Evolutionary conservation across 768 basidiomycete species (phyloP).

Genomic region (Collybia sordida): DNA sequence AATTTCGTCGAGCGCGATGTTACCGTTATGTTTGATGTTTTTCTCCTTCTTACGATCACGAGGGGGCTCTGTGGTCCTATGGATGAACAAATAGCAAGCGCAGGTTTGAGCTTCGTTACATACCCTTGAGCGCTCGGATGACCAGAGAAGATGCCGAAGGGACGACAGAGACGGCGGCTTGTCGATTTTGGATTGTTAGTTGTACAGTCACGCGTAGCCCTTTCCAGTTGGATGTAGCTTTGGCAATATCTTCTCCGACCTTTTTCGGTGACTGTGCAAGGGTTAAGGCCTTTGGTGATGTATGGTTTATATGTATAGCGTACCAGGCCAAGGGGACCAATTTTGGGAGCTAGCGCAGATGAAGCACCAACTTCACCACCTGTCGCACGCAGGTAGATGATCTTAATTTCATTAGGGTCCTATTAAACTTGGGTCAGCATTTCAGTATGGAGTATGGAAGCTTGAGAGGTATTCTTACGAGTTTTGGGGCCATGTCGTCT

Average conservation of each 20-base stretch:
- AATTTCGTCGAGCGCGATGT: constrained; percentile 92
- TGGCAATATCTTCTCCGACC: constrained; percentile 99
- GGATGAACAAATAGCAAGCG: background rate
- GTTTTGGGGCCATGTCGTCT: constrained; percentile 72
- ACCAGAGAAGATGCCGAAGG: constrained; percentile 97
- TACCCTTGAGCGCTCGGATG: constrained; percentile 97
- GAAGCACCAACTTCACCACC: constrained; percentile 99
- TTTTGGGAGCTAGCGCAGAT: constrained; percentile 98
- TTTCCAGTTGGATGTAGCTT: constrained; percentile 98
- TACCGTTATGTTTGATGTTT: constrained; percentile 98
- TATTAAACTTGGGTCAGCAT: constrained; percentile 26
- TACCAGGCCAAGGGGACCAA: constrained; percentile 99
- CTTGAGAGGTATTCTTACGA: constrained; percentile 45
- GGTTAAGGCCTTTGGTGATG: constrained; percentile 12
- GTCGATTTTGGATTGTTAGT: constrained; percentile 99
- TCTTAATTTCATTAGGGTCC: constrained; percentile 98
- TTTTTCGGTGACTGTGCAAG: constrained; percentile 91
- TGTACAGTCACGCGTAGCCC: constrained; percentile 99
- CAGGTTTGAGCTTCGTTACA: constrained; percentile 19
- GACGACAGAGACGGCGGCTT: constrained; percentile 95
- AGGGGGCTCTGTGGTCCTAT: constrained; percentile 72
- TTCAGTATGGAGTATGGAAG: background rate
- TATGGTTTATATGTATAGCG: constrained; percentile 27
- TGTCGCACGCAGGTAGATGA: constrained; percentile 97
- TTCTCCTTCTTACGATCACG: constrained; percentile 99